Percentiles rank a stretch among this genome's conserved stretches.
Evolutionary conservation across 768 basidiomycete species (phyloP).

Genomic region (Leucosporidium creatinivorum): DNA sequence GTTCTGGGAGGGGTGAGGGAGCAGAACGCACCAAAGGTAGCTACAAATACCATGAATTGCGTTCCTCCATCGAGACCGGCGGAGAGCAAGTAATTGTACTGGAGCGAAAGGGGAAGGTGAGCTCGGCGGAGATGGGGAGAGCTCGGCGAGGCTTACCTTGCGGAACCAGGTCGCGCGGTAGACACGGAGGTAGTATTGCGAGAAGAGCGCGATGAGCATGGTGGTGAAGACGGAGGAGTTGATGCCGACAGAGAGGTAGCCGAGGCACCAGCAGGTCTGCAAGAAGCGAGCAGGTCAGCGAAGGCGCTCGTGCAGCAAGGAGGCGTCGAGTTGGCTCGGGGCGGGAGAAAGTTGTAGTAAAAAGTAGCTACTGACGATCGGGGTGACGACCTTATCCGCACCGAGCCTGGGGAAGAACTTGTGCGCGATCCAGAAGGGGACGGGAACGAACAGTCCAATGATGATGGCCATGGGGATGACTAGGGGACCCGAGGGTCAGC

Average conservation of each 20-base stretch:
- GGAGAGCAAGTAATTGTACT: constrained; percentile 45
- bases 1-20: too few species aligned
- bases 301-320: background rate
- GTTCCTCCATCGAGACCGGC: constrained; percentile 62
- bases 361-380: background rate
- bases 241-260: constrained; percentile 53
- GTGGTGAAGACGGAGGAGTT: constrained; percentile 51
- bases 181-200: constrained; percentile 52
- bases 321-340: constrained; percentile 39
- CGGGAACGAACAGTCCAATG: constrained; percentile 49
- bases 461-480: constrained; percentile 50
- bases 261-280: constrained; percentile 45
- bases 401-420: constrained; percentile 48
- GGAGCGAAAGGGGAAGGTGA: background rate
- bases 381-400: constrained; percentile 45
- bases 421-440: constrained; percentile 52
- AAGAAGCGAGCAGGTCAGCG: background rate
- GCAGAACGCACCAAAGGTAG: constrained; percentile 51
- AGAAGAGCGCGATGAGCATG: constrained; percentile 52
- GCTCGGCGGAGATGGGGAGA: too few species aligned
- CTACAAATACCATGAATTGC: constrained; percentile 56
- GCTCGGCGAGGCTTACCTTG: background rate
- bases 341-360: too few species aligned
- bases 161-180: constrained; percentile 61
- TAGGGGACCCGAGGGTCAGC: too few species aligned